phyloP scores from a whole-genome alignment of 495 filamentous ascomycete species.

The Terfezia claveryi region DNA sequence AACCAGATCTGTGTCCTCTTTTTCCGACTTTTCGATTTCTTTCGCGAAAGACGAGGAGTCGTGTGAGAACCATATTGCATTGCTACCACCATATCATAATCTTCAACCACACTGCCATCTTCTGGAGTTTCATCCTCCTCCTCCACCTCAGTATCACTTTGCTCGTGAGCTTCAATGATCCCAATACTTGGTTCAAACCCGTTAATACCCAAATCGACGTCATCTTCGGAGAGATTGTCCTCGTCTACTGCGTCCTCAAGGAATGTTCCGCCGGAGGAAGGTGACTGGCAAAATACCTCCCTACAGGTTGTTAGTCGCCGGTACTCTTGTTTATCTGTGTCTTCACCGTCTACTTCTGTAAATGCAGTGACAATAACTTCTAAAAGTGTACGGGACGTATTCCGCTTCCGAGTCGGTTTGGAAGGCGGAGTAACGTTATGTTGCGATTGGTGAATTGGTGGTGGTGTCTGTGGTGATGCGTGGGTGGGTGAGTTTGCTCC shows the following conservation, averaged over 20 bases:
- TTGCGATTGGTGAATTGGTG: not conserved
- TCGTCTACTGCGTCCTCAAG: not conserved
- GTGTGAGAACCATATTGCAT: not conserved
- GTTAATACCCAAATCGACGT: not conserved
- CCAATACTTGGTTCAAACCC: not conserved
- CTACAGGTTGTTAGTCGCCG: not conserved
- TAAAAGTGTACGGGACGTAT: not conserved
- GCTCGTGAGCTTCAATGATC: not conserved
- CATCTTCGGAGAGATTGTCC: not conserved
- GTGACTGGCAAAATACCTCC: not conserved
- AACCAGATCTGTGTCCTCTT: not conserved
- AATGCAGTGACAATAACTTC: not conserved
- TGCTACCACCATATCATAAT: not conserved
- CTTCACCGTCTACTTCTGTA: not conserved
- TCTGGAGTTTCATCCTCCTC: not conserved
- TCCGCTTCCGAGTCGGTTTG: not conserved
- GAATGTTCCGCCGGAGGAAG: not conserved
- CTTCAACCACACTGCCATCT: not conserved
- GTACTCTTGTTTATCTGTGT: not conserved
- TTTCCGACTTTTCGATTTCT: not conserved
- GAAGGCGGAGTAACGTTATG: not conserved
- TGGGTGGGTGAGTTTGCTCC: not conserved
- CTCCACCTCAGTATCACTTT: not conserved
- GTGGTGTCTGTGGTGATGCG: not conserved
- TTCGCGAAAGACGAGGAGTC: too few species aligned